A percentile compares a stretch with the other conserved stretches of the same genome.
Conservation (phyloP, 2,329 filamentous ascomycete genomes). For the Graphilbum ipis-grandicollis region DNA sequence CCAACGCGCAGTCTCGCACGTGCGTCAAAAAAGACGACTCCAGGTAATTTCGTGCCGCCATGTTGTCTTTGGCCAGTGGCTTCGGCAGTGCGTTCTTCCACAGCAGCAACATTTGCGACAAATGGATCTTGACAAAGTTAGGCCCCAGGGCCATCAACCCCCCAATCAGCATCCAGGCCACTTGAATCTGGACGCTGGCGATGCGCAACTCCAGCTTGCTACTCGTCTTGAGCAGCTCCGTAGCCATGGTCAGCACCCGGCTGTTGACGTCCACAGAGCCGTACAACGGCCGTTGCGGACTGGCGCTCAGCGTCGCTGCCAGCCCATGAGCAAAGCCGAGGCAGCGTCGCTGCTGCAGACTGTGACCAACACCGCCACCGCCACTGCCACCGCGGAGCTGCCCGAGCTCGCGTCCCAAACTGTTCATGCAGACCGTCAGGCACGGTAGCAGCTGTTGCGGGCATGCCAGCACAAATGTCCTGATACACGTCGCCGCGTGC, state of each 20-base stretch:
- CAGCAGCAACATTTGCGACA: slow-evolving; percentile 78
- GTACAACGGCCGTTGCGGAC: slow-evolving; percentile 72
- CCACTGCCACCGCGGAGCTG: slow-evolving; percentile 59
- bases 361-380: no score
- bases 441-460: slow-evolving; percentile 83
- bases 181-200: slow-evolving; percentile 88
- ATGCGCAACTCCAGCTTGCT: slow-evolving; percentile 78
- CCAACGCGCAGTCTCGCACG: slow-evolving; percentile 83
- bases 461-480: slow-evolving; percentile 74
- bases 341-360: slow-evolving; percentile 44
- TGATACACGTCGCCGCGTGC: slow-evolving; percentile 70
- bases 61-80: slow-evolving; percentile 77
- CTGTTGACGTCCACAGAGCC: slow-evolving; percentile 94
- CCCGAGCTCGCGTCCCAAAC: slow-evolving; percentile 69
- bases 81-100: slow-evolving; percentile 98
- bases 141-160: slow-evolving; percentile 92
- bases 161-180: slow-evolving; percentile 93
- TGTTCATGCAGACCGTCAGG: slow-evolving; percentile 93
- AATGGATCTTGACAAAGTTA: slow-evolving; percentile 96
- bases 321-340: slow-evolving; percentile 84
- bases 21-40: slow-evolving; percentile 90
- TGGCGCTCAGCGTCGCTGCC: slow-evolving; percentile 79
- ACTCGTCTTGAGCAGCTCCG: slow-evolving; percentile 79
- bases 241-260: slow-evolving; percentile 77
- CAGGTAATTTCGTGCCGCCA: slow-evolving; percentile 62